Evolutionary conservation across 78 protist species (phyloP).

Genomic region (Cavenderia fasciculata): DNA sequence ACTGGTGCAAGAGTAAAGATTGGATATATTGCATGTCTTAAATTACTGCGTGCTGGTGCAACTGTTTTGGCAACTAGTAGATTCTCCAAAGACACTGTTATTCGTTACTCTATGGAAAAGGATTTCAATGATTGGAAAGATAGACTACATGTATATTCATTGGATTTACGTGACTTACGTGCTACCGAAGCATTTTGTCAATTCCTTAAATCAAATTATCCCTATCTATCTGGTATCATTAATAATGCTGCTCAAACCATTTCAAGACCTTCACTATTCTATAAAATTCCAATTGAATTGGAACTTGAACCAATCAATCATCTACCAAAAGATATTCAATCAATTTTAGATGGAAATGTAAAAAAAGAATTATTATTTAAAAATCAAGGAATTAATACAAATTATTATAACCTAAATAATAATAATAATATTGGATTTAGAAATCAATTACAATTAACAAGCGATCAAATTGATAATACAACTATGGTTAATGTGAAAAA

Average conservation of each 20-base stretch:
- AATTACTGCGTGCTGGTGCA: conserved; percentile 76
- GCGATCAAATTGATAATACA: background rate
- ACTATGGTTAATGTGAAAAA: background rate
- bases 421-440: no score
- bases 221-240: conserved; percentile 64
- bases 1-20: conserved; percentile 87
- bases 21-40: conserved; percentile 61
- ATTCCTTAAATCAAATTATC: background rate
- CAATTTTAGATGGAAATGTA: background rate
- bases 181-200: conserved; percentile 59
- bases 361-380: no score
- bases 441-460: no score
- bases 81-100: conserved; percentile 58
- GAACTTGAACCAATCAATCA: background rate
- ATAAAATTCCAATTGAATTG: background rate
- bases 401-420: no score
- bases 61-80: conserved; percentile 82
- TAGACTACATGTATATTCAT: conserved; percentile 57
- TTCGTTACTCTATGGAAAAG: background rate
- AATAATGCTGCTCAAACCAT: conserved; percentile 87
- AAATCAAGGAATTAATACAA: no score
- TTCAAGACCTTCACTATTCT: conserved; percentile 48
- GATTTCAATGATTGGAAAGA: conserved; percentile 18
- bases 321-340: background rate
- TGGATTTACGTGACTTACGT: conserved; percentile 56